Evolutionary conservation across 2,329 filamentous ascomycete species (phyloP).

Genomic region (Ascochyta koolunga): DNA sequence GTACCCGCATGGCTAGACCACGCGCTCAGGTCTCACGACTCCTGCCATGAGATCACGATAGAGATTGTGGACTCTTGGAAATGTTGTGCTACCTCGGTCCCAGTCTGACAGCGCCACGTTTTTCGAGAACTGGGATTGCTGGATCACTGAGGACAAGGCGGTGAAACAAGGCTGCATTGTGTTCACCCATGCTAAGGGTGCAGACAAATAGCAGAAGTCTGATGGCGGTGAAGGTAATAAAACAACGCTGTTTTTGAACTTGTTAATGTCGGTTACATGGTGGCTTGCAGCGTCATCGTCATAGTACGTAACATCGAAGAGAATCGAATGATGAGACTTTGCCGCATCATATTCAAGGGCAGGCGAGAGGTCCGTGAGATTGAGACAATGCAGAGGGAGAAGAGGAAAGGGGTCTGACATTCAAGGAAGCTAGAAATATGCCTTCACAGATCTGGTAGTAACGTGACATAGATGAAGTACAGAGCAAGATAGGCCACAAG

Average conservation of each 20-base stretch:
- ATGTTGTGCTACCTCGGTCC: conserved; percentile 8
- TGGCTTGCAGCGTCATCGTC: not conserved
- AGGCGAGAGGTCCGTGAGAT: not conserved
- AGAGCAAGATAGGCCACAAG: not conserved
- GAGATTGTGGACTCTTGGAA: conserved; percentile 6
- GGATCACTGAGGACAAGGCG: not conserved
- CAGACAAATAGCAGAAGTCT: not conserved
- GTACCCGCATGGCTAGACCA: conserved; percentile 10
- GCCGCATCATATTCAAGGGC: not conserved
- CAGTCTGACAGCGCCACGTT: conserved; percentile 10
- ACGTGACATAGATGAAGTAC: not conserved
- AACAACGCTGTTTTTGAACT: not conserved
- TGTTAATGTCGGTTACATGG: not conserved
- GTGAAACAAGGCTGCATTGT: conserved; percentile 4
- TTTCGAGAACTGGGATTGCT: not conserved
- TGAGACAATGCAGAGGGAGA: not conserved
- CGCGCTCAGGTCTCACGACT: conserved; percentile 6
- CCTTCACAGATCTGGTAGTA: not conserved
- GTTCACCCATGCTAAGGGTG: not conserved
- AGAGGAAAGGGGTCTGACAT: not conserved
- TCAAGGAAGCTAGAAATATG: not conserved
- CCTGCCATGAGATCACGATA: conserved; percentile 1
- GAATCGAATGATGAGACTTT: not conserved
- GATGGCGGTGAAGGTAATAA: not conserved
- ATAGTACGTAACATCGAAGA: not conserved